Conservation (phyloP, 805 yeast genomes). For the Clavispora asparagi region DNA sequence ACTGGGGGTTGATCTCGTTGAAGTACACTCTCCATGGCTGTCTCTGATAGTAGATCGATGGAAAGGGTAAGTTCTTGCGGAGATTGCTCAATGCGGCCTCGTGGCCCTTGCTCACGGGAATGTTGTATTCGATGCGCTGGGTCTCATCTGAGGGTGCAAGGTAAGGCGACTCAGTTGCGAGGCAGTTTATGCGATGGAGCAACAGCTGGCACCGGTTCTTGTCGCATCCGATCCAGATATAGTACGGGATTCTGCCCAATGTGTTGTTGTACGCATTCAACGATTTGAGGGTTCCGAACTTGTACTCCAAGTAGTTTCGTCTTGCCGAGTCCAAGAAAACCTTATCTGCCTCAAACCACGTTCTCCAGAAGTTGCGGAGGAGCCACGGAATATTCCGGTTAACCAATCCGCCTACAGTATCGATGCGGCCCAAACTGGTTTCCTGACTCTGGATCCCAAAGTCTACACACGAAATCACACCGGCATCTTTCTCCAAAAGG, state of each 20-base stretch:
- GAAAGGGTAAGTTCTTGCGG: constrained; percentile 66
- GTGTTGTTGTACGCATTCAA: constrained; percentile 59
- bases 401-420: constrained; percentile 70
- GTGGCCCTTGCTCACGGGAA: constrained; percentile 59
- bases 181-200: constrained; percentile 64
- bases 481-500: constrained; percentile 47
- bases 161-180: constrained; percentile 80
- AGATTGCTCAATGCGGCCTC: constrained; percentile 67
- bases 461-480: constrained; percentile 68
- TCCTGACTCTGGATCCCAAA: constrained; percentile 72
- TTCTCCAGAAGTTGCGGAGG: constrained; percentile 75
- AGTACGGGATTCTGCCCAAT: constrained; percentile 75
- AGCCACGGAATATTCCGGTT: constrained; percentile 75
- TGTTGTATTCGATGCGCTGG: constrained; percentile 16
- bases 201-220: constrained; percentile 30
- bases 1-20: constrained; percentile 63
- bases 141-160: constrained; percentile 51
- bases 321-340: constrained; percentile 76
- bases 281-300: constrained; percentile 76
- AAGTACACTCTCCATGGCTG: constrained; percentile 78
- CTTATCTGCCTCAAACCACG: constrained; percentile 83
- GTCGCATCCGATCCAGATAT: constrained; percentile 71
- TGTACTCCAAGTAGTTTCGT: constrained; percentile 77
- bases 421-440: constrained; percentile 60
- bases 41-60: constrained; percentile 72